phyloP scores from a whole-genome alignment of 129 eudicot genomes.

The Tanacetum coccineum region DNA sequence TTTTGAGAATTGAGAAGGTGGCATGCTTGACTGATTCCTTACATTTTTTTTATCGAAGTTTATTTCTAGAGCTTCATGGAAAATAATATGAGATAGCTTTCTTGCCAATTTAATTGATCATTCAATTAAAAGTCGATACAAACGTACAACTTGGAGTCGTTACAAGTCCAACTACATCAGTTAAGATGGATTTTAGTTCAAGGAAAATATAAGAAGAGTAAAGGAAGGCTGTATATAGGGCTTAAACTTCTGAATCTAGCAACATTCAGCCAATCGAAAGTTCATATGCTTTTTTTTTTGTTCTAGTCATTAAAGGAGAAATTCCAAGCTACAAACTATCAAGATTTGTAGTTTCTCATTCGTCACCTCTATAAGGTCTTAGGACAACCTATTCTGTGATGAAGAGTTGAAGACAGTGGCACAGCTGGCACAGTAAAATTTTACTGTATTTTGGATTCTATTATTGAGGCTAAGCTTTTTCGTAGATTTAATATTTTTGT shows the following conservation, averaged over 20 bases:
- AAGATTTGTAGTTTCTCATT: background rate
- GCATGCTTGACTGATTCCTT: background rate
- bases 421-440: background rate
- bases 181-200: background rate
- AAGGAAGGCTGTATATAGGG: background rate
- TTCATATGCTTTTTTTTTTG: slow-evolving; percentile 5
- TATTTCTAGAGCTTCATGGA: slow-evolving; percentile 1
- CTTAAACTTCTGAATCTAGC: background rate
- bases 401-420: background rate
- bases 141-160: background rate
- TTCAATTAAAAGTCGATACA: background rate
- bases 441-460: background rate
- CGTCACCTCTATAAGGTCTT: background rate
- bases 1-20: slow-evolving; percentile 1
- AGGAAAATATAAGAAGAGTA: background rate
- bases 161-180: background rate
- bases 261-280: background rate
- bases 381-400: background rate
- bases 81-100: background rate
- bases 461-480: background rate
- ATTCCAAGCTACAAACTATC: slow-evolving; percentile 6
- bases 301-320: slow-evolving; percentile 5
- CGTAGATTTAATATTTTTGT: background rate
- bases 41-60: background rate
- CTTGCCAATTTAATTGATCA: background rate